Percentiles rank a stretch among this genome's conserved stretches.
Evolutionary conservation across 2,329 filamentous ascomycete genomes (phyloP).

Genomic region (Chaetothyriales sp.): DNA sequence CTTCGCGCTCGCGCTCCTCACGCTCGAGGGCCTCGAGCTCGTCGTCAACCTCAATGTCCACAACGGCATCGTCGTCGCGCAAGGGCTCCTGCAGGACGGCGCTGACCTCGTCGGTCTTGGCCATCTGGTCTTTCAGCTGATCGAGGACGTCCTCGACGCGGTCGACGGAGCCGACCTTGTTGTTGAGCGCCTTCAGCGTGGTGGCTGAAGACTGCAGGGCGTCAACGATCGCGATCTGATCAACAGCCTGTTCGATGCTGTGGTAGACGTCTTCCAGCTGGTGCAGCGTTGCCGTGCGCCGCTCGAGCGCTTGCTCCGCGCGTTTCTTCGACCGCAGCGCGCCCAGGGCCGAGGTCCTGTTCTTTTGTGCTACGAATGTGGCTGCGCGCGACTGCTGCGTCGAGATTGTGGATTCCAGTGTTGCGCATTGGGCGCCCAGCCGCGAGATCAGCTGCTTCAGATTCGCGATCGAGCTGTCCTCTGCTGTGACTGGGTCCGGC

Average conservation of each 20-base stretch:
- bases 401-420: conserved; percentile 41
- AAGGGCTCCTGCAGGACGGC: conserved; percentile 54
- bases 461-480: conserved; percentile 69
- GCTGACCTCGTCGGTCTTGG: conserved; percentile 65
- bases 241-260: conserved; percentile 72
- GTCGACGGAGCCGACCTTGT: conserved; percentile 60
- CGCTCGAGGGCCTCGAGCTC: conserved; percentile 65
- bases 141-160: conserved; percentile 63
- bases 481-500: conserved; percentile 44
- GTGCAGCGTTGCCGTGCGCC: conserved; percentile 55
- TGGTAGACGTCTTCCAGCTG: conserved; percentile 72
- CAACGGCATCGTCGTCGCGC: conserved; percentile 38
- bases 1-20: conserved; percentile 37
- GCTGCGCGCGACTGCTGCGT: conserved; percentile 44
- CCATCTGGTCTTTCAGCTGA: conserved; percentile 63
- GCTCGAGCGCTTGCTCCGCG: conserved; percentile 56
- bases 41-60: conserved; percentile 74
- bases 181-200: conserved; percentile 58
- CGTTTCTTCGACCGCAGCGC: conserved; percentile 71
- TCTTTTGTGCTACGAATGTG: conserved; percentile 55
- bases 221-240: conserved; percentile 68
- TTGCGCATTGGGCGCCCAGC: conserved; percentile 51
- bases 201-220: conserved; percentile 66
- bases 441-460: conserved; percentile 57
- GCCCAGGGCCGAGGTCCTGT: conserved; percentile 58